phyloP scores from a whole-genome alignment of 345 rosid genomes.

The Chamaenerion angustifolium region DNA sequence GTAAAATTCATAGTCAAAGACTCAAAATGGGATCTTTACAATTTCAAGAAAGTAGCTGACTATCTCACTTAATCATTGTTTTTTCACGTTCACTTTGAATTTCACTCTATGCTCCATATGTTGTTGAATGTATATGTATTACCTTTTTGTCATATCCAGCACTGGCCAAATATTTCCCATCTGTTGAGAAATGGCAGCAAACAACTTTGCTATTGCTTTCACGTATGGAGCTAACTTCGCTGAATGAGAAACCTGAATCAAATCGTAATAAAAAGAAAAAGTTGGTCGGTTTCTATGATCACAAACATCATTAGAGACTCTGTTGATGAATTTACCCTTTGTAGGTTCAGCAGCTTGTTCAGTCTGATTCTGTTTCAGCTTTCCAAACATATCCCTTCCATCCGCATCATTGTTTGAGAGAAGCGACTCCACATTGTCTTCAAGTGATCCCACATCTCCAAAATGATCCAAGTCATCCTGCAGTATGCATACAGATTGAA shows the following conservation, averaged over 20 bases:
- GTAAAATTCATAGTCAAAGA: too few species aligned
- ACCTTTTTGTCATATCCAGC: constrained; percentile 99
- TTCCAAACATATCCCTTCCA: constrained; percentile 77
- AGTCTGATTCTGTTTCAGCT: constrained; percentile 55
- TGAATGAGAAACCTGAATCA: constrained; percentile 54
- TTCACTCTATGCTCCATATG: too few species aligned
- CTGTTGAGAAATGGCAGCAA: constrained; percentile 91
- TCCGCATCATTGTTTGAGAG: constrained; percentile 85
- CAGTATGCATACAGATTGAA: constrained; percentile 15
- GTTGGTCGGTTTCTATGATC: constrained; percentile 9
- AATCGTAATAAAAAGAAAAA: not conserved
- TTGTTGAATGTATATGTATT: too few species aligned
- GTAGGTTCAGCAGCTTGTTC: constrained; percentile 74
- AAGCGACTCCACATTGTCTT: constrained; percentile 89
- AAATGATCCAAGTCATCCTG: constrained; percentile 95
- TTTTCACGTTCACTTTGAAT: too few species aligned
- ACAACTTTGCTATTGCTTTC: constrained; percentile 75
- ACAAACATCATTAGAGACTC: constrained; percentile 7
- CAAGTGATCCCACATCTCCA: constrained; percentile 87
- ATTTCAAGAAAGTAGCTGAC: too few species aligned
- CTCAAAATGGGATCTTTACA: too few species aligned
- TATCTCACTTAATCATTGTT: not conserved
- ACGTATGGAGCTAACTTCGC: constrained; percentile 71
- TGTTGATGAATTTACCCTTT: too few species aligned
- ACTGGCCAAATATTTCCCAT: constrained; percentile 91